Evolutionary conservation across 352 stramenopile species (phyloP), one percentile per base, ranked within the genome.

Genomic region (Globisporangium camurandrum): DNA sequence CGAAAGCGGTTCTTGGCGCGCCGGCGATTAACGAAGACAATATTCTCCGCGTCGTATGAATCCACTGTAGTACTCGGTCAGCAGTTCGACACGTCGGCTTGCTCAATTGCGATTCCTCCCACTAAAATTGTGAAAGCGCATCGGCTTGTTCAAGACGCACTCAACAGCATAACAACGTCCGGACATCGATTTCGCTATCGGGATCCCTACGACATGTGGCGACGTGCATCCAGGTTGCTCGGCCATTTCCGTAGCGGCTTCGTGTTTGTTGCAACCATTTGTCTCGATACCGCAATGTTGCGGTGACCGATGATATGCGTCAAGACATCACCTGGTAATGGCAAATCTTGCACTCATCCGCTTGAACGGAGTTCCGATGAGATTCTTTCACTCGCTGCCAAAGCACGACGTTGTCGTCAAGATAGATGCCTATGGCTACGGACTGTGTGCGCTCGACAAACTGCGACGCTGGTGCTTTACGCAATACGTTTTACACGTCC

Each of bases 21-120:
- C 45, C 59, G 1, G 57, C 51, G 3, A 51, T 64, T 30, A 59
- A 64, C n/a, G 23, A 33, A 9, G 37, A 64, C 37, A 64, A 54
- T 50, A 36, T 64, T 61, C 44, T 50, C 46, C 3, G 8, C 14
- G 4, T 60, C 44, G 51, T 46, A 49, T 2, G 50, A 49, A 10
- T 6, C 7, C 4, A 43, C 53, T 14, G 46, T 27, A 3, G 39
- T 58, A 2, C 44, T 62, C 11, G 49, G 45, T 10, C 26, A 58
- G 7, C 16, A 41, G 39, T 62, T 58, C 9, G 34, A 62, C 37
- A 45, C 49, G 3, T 31, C 41, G 7, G 41, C 31, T 1, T 38
- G 46, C 22, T 14, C 6, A 5, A 43, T 57, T 0, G 48, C 42
- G 1, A 57, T 57, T 26, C 48, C 55, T n/a, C 16, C 11, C 3